Evolutionary conservation across 495 filamentous ascomycete genomes (phyloP), one percentile per base, ranked within the genome.

Genomic region (Tuber microsphaerosporum): DNA sequence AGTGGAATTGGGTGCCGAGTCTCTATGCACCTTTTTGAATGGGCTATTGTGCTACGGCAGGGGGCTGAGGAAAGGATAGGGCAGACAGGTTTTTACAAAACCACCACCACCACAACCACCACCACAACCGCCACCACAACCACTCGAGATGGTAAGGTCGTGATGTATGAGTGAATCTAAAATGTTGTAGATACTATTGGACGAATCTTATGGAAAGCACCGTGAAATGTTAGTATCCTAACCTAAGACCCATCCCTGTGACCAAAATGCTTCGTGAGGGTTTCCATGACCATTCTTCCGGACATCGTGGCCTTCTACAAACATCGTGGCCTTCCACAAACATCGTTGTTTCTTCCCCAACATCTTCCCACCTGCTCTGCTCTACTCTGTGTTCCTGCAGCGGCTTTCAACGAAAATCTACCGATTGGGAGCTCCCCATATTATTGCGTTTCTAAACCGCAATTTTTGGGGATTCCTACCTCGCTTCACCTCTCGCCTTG

Each of bases 21-120:
- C 14, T 31, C 56, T 31, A 31, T 65, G 2, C n/a, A 65, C 31
- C 6, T 16, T 65, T 8, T 65, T 22, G 10, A 31, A 31, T 31
- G 56, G 26, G 56, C 56, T 16, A 17, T n/a, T 61, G 1, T 31
- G 48, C 4, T 26, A 56, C 12, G 56, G n/a, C 12, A 14, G 10
- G 10, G 56, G 56, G n/a, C n/a, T 65, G 12, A 17, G 56, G 56
- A 65, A 65, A 65, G 56, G 56, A 65, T 65, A 65, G 56, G n/a
- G 10, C 56, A 7, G 10, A 31, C 56, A 17, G 56, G 56, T 65
- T 65, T 65, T 31, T 65, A 31, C 26, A 17, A 65, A 31, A 65
- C n/a, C 56, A 65, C 10, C 56, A 65, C 56, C 56, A 5, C 56
- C 56, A 6, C 34, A 65, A 65, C n/a, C 56, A 65, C 10, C 56